phyloP scores from a whole-genome alignment of 1,284 basidiomycete genomes.

The Austroboletus rostrupii region DNA sequence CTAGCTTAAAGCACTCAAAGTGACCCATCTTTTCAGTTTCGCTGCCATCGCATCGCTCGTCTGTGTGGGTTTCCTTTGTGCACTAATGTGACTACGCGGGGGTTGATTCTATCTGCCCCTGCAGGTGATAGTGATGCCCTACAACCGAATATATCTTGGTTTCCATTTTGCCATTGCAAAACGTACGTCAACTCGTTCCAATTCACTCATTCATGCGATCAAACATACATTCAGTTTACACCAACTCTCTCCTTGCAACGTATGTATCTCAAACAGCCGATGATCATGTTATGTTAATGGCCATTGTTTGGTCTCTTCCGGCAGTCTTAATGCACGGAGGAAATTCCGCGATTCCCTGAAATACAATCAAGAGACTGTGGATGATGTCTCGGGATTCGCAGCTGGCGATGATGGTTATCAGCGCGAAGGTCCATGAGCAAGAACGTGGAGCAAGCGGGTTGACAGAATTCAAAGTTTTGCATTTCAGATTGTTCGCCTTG shows the following conservation, averaged over 20 bases:
- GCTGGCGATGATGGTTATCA: no score
- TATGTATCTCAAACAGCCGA: constrained; percentile 4
- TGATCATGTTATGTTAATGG: no score
- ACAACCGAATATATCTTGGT: constrained; percentile 41
- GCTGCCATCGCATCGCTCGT: constrained; percentile 38
- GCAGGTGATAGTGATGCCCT: constrained; percentile 41
- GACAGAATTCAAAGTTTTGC: no score
- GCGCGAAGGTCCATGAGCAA: no score
- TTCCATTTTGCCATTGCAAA: constrained; percentile 48
- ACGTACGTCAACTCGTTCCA: constrained; percentile 26
- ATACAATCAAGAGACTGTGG: no score
- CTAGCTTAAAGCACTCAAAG: background rate
- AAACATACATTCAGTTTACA: constrained; percentile 16
- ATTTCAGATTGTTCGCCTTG: no score
- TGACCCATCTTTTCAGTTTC: constrained; percentile 25
- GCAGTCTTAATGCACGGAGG: no score
- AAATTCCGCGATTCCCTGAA: no score
- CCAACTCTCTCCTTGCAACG: constrained; percentile 27
- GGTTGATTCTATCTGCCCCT: background rate
- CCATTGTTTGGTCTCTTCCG: no score
- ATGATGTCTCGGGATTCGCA: no score
- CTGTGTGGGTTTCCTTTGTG: constrained; percentile 32
- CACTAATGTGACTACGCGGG: background rate
- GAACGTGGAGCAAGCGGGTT: no score
- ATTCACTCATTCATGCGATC: background rate